phyloP scores from a whole-genome alignment of 306 rosid genomes.

The Ammopiptanthus mongolicus region DNA sequence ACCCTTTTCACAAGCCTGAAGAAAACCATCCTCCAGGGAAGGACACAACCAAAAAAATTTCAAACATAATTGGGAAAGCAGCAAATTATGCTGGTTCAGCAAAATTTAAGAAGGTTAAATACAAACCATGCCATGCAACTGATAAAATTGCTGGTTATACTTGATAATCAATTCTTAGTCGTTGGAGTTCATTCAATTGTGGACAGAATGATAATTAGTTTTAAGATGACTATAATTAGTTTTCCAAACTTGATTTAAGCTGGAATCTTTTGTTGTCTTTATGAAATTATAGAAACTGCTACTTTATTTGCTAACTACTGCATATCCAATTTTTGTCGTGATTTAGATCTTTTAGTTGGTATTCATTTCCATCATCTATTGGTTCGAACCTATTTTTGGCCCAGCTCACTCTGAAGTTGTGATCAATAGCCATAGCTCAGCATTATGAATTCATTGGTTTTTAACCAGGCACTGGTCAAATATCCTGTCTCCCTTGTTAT shows the following conservation, averaged over 20 bases:
- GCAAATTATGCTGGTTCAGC: constrained; percentile 84
- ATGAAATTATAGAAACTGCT: background rate
- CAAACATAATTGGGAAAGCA: constrained; percentile 87
- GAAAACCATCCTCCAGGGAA: constrained; percentile 96
- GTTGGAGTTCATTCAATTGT: constrained; percentile 6
- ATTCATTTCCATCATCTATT: background rate
- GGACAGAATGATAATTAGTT: constrained; percentile 12
- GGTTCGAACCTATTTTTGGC: background rate
- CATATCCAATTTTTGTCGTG: background rate
- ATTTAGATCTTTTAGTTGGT: constrained; percentile 6
- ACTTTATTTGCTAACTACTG: constrained; percentile 8
- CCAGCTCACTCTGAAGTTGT: background rate
- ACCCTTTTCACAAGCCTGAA: constrained; percentile 87
- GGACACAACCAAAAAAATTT: constrained; percentile 85
- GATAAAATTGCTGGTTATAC: background rate
- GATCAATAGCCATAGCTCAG: background rate
- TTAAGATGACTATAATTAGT: background rate
- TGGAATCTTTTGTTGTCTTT: constrained; percentile 4
- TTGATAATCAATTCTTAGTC: constrained; percentile 2
- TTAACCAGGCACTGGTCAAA: background rate
- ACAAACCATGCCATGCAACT: constrained; percentile 15
- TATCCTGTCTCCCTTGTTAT: background rate
- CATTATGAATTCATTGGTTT: background rate
- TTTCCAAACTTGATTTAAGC: constrained; percentile 4
- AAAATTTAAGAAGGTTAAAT: constrained; percentile 70